Percentiles rank a stretch among this genome's conserved stretches.
Conservation (phyloP, 2,329 filamentous ascomycete species). For the Fusarium heterosporum region DNA sequence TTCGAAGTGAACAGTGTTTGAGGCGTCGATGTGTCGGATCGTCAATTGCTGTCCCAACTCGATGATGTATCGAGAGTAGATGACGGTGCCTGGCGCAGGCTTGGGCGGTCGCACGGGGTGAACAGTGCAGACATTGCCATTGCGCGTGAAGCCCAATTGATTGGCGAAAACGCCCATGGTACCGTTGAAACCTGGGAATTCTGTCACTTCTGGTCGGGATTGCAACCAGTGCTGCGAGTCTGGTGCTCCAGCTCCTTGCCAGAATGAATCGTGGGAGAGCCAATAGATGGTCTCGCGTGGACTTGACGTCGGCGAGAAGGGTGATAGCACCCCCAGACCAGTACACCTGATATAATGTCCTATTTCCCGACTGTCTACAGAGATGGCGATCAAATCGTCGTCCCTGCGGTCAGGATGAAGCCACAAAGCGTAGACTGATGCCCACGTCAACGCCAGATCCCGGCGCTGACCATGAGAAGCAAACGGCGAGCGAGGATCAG, state of each 20-base stretch:
- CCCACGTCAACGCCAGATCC: constrained; percentile 16
- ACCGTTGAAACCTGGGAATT: constrained; percentile 43
- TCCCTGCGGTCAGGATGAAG: constrained; percentile 22
- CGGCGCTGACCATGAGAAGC: constrained; percentile 5
- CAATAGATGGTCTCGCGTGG: constrained; percentile 27
- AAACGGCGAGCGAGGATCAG: constrained; percentile 8
- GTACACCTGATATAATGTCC: constrained; percentile 25
- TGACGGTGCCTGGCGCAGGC: constrained; percentile 39
- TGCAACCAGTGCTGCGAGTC: constrained; percentile 44
- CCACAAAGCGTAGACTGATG: constrained; percentile 28
- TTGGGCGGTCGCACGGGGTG: constrained; percentile 46
- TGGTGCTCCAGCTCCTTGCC: constrained; percentile 46
- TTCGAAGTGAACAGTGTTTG: constrained; percentile 42
- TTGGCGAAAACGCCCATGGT: constrained; percentile 41
- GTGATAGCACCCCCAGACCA: constrained; percentile 15
- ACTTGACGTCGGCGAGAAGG: constrained; percentile 6
- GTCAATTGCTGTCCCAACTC: constrained; percentile 41
- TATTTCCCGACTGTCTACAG: constrained; percentile 10
- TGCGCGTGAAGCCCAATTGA: constrained; percentile 44
- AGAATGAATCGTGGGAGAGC: constrained; percentile 42
- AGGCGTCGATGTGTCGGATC: constrained; percentile 46
- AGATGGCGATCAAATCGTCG: constrained; percentile 18
- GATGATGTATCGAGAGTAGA: constrained; percentile 47
- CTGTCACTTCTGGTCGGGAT: constrained; percentile 40
- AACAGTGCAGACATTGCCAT: constrained; percentile 47